Conservation (phyloP, 1,284 basidiomycete species). For the Microbotryum violaceum region DNA sequence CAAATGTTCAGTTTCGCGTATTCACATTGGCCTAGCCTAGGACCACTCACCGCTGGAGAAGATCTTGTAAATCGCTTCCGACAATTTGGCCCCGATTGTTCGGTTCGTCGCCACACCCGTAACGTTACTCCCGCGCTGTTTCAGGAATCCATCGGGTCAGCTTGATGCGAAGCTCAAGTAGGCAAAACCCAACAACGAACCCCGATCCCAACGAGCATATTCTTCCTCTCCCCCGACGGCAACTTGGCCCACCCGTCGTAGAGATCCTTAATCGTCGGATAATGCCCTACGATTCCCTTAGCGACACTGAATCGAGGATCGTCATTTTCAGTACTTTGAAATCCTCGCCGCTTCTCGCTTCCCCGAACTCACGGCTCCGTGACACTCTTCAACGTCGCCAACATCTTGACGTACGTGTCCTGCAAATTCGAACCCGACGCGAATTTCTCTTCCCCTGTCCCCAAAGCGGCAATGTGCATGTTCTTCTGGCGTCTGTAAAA, state of each 20-base stretch:
- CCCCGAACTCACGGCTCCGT: conserved; percentile 13
- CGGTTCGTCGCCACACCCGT: conserved; percentile 30
- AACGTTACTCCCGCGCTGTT: conserved; percentile 22
- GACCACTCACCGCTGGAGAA: conserved; percentile 21
- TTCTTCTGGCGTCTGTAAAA: conserved; percentile 25
- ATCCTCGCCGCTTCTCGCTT: too few relatives aligned
- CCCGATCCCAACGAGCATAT: conserved; percentile 26
- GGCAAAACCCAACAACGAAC: conserved; percentile 10
- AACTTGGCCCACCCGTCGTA: conserved; percentile 19
- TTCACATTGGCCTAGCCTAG: neutral
- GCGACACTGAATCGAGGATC: conserved; percentile 7
- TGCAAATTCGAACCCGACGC: conserved; percentile 20
- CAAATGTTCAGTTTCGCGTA: too few relatives aligned
- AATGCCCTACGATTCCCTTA: conserved; percentile 25
- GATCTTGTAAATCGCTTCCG: conserved; percentile 27
- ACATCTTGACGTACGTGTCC: conserved; percentile 31
- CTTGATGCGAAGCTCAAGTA: too few relatives aligned
- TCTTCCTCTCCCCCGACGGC: conserved; percentile 7
- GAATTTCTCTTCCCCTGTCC: conserved; percentile 25
- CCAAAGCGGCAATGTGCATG: conserved; percentile 25
- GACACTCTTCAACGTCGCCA: conserved; percentile 24
- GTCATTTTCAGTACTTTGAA: too few relatives aligned
- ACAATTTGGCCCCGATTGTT: conserved; percentile 21
- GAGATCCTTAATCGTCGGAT: conserved; percentile 26
- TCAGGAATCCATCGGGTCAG: too few relatives aligned